Evolutionary conservation across 257 asterid species (phyloP).

Genomic region (Nicotiana tomentosiformis): DNA sequence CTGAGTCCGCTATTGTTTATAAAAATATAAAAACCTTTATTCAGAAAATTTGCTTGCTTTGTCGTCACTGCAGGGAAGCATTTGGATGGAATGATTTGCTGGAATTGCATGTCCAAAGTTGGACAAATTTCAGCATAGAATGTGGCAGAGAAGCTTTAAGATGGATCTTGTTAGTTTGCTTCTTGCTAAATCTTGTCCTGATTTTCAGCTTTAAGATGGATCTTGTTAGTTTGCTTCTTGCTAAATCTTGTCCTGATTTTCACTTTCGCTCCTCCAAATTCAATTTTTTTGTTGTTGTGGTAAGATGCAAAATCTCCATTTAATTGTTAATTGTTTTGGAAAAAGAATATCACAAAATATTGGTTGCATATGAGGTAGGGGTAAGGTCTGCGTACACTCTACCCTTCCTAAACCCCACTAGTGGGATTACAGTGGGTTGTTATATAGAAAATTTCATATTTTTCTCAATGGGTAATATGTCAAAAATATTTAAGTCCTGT

Average conservation of each 20-base stretch:
- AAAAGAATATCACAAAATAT: neutral
- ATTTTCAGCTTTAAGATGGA: neutral
- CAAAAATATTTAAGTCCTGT: too few relatives aligned
- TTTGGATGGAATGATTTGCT: neutral
- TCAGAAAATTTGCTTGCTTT: neutral
- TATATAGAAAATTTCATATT: too few relatives aligned
- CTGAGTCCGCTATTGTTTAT: neutral
- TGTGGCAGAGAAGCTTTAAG: neutral
- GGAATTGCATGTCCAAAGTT: neutral
- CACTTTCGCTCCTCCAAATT: neutral
- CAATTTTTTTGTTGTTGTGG: neutral
- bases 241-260: neutral
- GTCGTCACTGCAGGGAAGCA: neutral
- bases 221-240: neutral
- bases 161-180: neutral
- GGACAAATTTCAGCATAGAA: neutral
- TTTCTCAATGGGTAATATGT: too few relatives aligned
- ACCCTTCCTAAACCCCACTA: too few relatives aligned
- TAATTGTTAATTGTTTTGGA: neutral
- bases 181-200: neutral
- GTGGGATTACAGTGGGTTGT: too few relatives aligned
- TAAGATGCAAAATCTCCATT: neutral
- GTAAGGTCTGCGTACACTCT: too few relatives aligned
- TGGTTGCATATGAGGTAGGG: neutral
- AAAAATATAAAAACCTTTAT: neutral